Conservation (phyloP, 2,329 filamentous ascomycete species). For the Leptographium radiaticola region DNA sequence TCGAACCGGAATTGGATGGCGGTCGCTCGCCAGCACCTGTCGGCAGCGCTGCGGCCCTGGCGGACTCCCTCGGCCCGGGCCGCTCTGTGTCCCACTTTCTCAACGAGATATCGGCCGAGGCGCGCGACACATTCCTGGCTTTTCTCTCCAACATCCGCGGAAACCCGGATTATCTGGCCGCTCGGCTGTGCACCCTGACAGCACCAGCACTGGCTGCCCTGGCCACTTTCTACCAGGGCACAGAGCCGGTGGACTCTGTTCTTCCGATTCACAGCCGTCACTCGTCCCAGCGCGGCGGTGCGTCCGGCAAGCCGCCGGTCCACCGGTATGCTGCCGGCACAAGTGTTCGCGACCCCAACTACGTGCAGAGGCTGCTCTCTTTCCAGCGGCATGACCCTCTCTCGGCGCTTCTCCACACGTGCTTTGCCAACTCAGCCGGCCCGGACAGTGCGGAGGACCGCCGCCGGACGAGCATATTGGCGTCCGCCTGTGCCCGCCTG, state of each 20-base stretch:
- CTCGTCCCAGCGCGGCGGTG: constrained; percentile 29
- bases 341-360: constrained; percentile 15
- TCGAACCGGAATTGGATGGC: constrained; percentile 59
- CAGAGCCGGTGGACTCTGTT: constrained; percentile 74
- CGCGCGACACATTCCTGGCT: constrained; percentile 61
- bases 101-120: constrained; percentile 61
- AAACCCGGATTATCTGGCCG: constrained; percentile 78
- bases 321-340: not conserved
- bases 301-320: constrained; percentile 2
- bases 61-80: not conserved
- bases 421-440: constrained; percentile 76
- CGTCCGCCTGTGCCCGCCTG: constrained; percentile 70
- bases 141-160: constrained; percentile 74
- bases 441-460: constrained; percentile 71
- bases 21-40: constrained; percentile 37
- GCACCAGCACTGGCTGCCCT: constrained; percentile 65
- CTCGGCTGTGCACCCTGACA: constrained; percentile 63
- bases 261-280: constrained; percentile 50
- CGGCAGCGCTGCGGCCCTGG: constrained; percentile 19
- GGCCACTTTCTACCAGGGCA: constrained; percentile 62
- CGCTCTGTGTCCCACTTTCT: constrained; percentile 39
- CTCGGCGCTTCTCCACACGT: constrained; percentile 73
- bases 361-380: constrained; percentile 72
- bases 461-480: constrained; percentile 75
- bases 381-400: constrained; percentile 84